Conservation (phyloP, 352 stramenopile species). For the Globisporangium cylindrosporum region DNA sequence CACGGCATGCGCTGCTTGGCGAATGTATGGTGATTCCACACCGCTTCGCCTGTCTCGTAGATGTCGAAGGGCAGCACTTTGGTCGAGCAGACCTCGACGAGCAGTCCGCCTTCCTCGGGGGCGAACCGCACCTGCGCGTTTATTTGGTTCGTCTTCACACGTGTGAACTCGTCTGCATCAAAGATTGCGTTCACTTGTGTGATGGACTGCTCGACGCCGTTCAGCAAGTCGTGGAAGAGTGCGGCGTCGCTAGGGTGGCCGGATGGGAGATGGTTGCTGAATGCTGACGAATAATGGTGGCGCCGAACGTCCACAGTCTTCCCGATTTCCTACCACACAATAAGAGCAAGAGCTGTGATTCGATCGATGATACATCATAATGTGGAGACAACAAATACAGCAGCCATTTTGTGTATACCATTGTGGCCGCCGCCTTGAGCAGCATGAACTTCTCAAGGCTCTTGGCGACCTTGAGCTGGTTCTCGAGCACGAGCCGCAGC, state of each 20-base stretch:
- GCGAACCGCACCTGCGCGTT: slow-evolving; percentile 23
- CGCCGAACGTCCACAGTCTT: neutral
- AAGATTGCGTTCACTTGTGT: slow-evolving; percentile 25
- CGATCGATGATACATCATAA: no score
- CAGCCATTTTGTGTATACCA: slow-evolving; percentile 4
- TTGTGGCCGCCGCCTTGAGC: neutral
- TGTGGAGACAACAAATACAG: no score
- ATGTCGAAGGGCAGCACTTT: slow-evolving; percentile 31
- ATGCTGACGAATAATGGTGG: neutral
- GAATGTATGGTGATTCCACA: slow-evolving; percentile 35
- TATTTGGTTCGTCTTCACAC: slow-evolving; percentile 22
- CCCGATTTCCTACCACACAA: neutral
- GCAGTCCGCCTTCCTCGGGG: slow-evolving; percentile 17
- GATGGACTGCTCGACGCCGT: slow-evolving; percentile 22
- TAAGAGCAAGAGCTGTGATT: neutral
- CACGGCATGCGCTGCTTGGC: slow-evolving; percentile 25
- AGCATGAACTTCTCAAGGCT: slow-evolving; percentile 27
- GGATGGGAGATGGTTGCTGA: neutral
- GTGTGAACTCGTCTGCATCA: slow-evolving; percentile 18
- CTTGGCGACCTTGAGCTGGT: slow-evolving; percentile 44
- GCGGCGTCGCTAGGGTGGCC: neutral
- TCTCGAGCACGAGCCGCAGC: slow-evolving; percentile 46
- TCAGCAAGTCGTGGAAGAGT: slow-evolving; percentile 24
- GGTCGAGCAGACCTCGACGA: slow-evolving; percentile 25
- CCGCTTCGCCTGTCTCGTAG: slow-evolving; percentile 24